Conservation (phyloP, 192 early-diverging fungal genomes). For the Gorgonomyces haynaldii region DNA sequence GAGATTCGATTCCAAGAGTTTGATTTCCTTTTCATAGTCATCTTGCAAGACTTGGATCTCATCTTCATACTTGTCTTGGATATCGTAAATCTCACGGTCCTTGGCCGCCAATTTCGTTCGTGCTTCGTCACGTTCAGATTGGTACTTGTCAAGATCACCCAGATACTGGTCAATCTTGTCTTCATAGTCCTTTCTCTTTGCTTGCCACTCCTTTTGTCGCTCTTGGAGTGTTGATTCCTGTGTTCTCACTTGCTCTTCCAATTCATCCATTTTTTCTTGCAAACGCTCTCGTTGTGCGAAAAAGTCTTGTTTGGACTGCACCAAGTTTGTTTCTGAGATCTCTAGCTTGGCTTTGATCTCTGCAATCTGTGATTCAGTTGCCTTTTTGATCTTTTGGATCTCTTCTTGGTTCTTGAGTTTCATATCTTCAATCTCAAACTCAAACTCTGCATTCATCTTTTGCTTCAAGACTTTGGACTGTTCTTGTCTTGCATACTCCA, state of each 20-base stretch:
- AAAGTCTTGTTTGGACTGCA: slow-evolving; percentile 22
- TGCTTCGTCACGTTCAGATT: background rate
- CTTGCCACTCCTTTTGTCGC: background rate
- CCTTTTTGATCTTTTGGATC: background rate
- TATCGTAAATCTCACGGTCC: background rate
- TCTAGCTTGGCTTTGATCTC: slow-evolving; percentile 11
- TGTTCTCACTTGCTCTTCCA: slow-evolving; percentile 14
- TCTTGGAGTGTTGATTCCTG: slow-evolving; percentile 6
- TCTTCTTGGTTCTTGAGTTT: background rate
- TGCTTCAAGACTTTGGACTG: slow-evolving; percentile 5
- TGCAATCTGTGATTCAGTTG: slow-evolving; percentile 1
- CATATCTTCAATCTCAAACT: background rate
- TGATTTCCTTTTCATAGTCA: slow-evolving; percentile 1
- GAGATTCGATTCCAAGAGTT: background rate
- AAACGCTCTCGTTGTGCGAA: slow-evolving; percentile 27
- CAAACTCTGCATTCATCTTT: slow-evolving; percentile 5
- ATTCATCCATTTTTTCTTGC: slow-evolving; percentile 27
- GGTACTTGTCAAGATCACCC: slow-evolving; percentile 2
- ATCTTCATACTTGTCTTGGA: slow-evolving; percentile 5
- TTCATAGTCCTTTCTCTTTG: slow-evolving; percentile 7
- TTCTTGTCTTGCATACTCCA: background rate
- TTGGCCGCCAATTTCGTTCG: slow-evolving; percentile 5
- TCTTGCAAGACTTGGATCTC: background rate
- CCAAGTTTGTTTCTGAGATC: slow-evolving; percentile 16
- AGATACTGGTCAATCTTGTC: slow-evolving; percentile 6